phyloP scores from a whole-genome alignment of 306 rosid genomes.

The Sindora glabra region DNA sequence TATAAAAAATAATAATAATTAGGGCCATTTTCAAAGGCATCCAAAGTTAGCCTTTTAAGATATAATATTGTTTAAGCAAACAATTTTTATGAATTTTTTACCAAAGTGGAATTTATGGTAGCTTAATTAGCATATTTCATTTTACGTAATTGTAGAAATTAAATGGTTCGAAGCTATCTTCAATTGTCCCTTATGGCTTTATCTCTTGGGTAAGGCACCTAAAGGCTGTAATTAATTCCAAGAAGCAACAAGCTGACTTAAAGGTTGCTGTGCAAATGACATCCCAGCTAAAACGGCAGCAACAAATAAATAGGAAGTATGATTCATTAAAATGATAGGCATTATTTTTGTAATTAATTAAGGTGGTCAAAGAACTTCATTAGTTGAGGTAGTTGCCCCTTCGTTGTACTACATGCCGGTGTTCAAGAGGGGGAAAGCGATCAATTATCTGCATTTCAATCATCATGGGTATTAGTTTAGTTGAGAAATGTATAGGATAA shows the following conservation, averaged over 20 bases:
- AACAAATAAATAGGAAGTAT: too few species aligned
- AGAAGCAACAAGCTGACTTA: not conserved
- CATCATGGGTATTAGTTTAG: too few species aligned
- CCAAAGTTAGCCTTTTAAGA: conserved; percentile 1
- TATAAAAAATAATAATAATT: not conserved
- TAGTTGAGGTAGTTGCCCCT: not conserved
- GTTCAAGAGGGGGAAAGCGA: not conserved
- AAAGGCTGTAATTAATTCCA: not conserved
- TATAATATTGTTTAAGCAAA: not conserved
- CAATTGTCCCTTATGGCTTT: not conserved
- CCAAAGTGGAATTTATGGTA: too few species aligned
- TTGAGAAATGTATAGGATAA: too few species aligned
- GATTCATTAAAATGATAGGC: too few species aligned
- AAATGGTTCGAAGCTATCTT: not conserved
- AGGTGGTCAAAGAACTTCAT: not conserved
- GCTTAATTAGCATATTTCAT: too few species aligned
- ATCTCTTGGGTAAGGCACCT: too few species aligned
- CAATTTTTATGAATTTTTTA: not conserved
- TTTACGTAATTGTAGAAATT: too few species aligned
- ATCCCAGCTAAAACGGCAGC: not conserved
- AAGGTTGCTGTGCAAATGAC: not conserved
- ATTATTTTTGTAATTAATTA: not conserved
- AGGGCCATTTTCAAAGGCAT: not conserved
- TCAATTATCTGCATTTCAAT: not conserved
- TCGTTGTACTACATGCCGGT: too few species aligned